Evolutionary conservation across 129 eudicot genomes (phyloP).

Genomic region (Flaveria robusta): DNA sequence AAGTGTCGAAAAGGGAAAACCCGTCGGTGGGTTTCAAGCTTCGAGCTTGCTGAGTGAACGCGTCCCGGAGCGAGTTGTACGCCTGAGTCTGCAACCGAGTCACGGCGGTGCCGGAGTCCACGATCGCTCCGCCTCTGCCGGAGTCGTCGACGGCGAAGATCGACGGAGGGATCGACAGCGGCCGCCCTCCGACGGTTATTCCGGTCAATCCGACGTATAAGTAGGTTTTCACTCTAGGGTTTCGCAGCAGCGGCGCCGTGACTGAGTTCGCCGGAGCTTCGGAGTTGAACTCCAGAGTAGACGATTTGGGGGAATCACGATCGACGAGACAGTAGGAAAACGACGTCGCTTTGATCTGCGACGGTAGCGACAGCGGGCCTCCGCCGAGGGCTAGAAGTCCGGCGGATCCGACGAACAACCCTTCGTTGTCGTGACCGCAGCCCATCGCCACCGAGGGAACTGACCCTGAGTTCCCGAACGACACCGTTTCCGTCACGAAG

Average conservation of each 20-base stretch:
- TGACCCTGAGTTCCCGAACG: constrained; percentile 51
- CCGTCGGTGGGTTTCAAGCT: constrained; percentile 38
- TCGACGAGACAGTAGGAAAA: constrained; percentile 76
- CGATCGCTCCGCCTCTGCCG: constrained; percentile 72
- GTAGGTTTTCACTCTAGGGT: constrained; percentile 41
- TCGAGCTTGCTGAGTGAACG: constrained; percentile 41
- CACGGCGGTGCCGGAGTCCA: constrained; percentile 91
- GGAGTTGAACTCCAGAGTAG: constrained; percentile 72
- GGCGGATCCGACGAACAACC: constrained; percentile 50
- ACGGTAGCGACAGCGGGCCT: constrained; percentile 57
- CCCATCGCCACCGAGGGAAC: constrained; percentile 62
- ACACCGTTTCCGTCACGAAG: constrained; percentile 63
- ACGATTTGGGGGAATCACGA: constrained; percentile 58
- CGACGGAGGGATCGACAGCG: constrained; percentile 42
- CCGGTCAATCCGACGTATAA: constrained; percentile 70
- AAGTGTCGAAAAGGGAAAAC: constrained; percentile 67
- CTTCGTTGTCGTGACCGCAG: constrained; percentile 80
- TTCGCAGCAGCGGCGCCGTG: constrained; percentile 51
- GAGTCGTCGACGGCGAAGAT: constrained; percentile 46
- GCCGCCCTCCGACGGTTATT: constrained; percentile 60
- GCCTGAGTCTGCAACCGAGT: constrained; percentile 67
- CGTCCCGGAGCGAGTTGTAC: constrained; percentile 57
- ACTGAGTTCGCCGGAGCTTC: constrained; percentile 51
- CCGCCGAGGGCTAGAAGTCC: constrained; percentile 71
- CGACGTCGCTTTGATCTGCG: constrained; percentile 68